Conservation (phyloP, 495 filamentous ascomycete genomes). For the Gamarada debralockiae region DNA sequence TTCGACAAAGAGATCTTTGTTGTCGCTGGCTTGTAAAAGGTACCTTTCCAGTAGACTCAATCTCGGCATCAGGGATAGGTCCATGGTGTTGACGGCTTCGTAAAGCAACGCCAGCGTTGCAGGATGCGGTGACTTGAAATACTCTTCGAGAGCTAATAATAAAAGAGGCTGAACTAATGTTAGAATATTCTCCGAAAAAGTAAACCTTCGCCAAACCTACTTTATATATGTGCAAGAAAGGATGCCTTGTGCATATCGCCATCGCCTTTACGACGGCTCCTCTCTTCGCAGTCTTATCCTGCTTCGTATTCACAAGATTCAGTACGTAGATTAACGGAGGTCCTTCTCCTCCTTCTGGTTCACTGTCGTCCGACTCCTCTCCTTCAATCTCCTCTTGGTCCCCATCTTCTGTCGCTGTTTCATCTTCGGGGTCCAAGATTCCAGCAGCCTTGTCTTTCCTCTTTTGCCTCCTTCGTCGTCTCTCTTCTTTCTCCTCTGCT, state of each 20-base stretch:
- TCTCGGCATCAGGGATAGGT: constrained; percentile 88
- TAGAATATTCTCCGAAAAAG: constrained; percentile 1
- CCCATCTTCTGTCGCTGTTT: constrained; percentile 38
- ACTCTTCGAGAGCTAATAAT: constrained; percentile 92
- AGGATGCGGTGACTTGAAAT: constrained; percentile 87
- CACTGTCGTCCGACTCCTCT: constrained; percentile 53
- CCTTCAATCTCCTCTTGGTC: constrained; percentile 41
- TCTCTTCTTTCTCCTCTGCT: constrained; percentile 49
- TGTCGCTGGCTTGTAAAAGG: constrained; percentile 85
- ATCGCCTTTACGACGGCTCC: constrained; percentile 97
- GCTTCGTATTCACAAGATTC: constrained; percentile 97
- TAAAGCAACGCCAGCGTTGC: constrained; percentile 90
- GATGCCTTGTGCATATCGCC: constrained; percentile 98
- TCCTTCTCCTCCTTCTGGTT: constrained; percentile 65
- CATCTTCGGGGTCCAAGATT: constrained; percentile 46
- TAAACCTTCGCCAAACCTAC: constrained; percentile 36
- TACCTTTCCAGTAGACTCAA: constrained; percentile 78
- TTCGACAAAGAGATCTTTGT: constrained; percentile 94
- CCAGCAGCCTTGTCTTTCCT: constrained; percentile 47
- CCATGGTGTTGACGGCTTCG: constrained; percentile 92
- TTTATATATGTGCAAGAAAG: constrained; percentile 99
- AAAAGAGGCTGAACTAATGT: constrained; percentile 67
- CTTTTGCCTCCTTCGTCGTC: constrained; percentile 37
- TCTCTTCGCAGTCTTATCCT: constrained; percentile 85
- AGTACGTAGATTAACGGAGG: constrained; percentile 97